Evolutionary conservation across 2,329 filamentous ascomycete species (phyloP).

Genomic region (Fusarium goolgardi): DNA sequence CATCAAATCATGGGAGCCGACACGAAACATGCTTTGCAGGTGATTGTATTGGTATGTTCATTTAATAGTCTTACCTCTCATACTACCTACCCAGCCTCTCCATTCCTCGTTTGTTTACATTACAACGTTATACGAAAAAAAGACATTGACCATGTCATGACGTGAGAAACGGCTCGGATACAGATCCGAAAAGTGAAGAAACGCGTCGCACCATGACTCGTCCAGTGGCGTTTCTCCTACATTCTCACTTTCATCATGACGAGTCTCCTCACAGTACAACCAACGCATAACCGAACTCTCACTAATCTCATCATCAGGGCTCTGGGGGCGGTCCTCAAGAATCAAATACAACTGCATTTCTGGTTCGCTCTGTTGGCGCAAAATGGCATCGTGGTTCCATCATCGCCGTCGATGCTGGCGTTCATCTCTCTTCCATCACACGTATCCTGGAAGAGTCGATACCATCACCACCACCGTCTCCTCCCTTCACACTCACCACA

Average conservation of each 20-base stretch:
- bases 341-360: conserved; percentile 87
- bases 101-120: conserved; percentile 25
- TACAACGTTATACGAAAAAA: conserved; percentile 11
- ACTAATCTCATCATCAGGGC: conserved; percentile 66
- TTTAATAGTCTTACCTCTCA: neutral
- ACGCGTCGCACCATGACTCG: conserved; percentile 10
- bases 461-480: conserved; percentile 49
- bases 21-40: conserved; percentile 69
- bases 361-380: conserved; percentile 83
- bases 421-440: conserved; percentile 87
- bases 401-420: conserved; percentile 93
- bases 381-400: conserved; percentile 86
- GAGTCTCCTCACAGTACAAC: conserved; percentile 8
- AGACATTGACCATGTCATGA: neutral
- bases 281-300: neutral
- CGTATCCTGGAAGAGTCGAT: conserved; percentile 75
- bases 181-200: conserved; percentile 9
- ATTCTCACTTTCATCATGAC: neutral
- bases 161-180: conserved; percentile 12
- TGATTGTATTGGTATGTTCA: conserved; percentile 77
- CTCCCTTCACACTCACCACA: conserved; percentile 66
- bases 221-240: conserved; percentile 17
- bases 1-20: conserved; percentile 42
- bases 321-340: conserved; percentile 90
- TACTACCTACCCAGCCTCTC: neutral